phyloP scores from a whole-genome alignment of 139 green algal genomes.

The Coelastrella sp. region DNA sequence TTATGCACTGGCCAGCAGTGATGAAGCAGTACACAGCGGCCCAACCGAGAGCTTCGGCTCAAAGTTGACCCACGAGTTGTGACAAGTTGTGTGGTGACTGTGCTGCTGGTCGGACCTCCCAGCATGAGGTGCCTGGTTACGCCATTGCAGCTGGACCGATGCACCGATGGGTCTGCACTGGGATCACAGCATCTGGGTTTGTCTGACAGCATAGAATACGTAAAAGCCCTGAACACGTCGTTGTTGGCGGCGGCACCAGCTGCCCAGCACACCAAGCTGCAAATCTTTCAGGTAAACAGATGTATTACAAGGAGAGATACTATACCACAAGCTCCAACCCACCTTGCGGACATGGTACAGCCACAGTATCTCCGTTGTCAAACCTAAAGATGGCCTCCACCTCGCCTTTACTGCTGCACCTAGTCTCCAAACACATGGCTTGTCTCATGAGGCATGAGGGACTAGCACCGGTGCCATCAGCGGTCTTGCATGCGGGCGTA shows the following conservation, averaged over 20 bases:
- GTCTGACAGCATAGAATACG: too few species aligned
- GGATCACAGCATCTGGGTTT: too few species aligned
- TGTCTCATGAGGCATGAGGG: constrained; percentile 31
- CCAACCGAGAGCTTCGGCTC: too few species aligned
- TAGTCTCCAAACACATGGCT: constrained; percentile 37
- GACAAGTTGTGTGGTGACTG: too few species aligned
- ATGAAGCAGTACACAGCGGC: too few species aligned
- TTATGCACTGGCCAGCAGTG: background rate
- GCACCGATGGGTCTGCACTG: too few species aligned
- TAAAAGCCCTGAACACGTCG: too few species aligned
- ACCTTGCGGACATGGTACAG: constrained; percentile 24
- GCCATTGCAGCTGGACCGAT: too few species aligned
- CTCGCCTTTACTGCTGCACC: background rate
- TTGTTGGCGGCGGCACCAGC: background rate
- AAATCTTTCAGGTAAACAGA: too few species aligned
- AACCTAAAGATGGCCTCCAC: constrained; percentile 34
- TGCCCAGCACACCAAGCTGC: background rate
- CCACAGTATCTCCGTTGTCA: background rate
- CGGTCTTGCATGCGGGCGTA: background rate
- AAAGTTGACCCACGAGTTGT: too few species aligned
- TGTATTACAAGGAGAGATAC: background rate
- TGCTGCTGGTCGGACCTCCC: too few species aligned
- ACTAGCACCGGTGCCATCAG: background rate
- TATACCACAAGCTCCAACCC: background rate
- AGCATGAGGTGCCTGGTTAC: too few species aligned